Evolutionary conservation across 2,329 filamentous ascomycete species (phyloP).

Genomic region (Trichophaea hybrida): DNA sequence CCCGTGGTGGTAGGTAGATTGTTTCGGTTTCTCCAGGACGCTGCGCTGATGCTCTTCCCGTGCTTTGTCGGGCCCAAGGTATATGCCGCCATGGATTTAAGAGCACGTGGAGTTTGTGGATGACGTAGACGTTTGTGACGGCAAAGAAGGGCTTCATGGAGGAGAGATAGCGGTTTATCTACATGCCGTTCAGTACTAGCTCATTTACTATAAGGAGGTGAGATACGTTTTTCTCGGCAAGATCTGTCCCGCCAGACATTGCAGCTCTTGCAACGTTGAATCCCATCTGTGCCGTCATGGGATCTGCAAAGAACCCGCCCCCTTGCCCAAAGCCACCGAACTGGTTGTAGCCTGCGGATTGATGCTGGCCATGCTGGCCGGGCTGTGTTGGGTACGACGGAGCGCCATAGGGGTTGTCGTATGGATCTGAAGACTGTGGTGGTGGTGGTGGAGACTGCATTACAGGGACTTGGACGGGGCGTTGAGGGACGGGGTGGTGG

Average conservation of each 20-base stretch:
- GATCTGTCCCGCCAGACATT: slow-evolving; percentile 81
- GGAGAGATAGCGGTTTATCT: slow-evolving; percentile 70
- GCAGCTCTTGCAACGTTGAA: slow-evolving; percentile 88
- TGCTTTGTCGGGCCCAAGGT: slow-evolving; percentile 87
- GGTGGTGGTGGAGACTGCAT: slow-evolving; percentile 85
- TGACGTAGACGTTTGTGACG: slow-evolving; percentile 91
- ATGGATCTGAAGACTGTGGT: slow-evolving; percentile 37
- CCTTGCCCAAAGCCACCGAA: slow-evolving; percentile 41
- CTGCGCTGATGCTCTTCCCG: slow-evolving; percentile 35
- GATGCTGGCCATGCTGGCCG: slow-evolving; percentile 55
- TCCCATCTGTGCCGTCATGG: slow-evolving; percentile 73
- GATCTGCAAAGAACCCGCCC: slow-evolving; percentile 92
- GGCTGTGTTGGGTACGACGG: slow-evolving; percentile 25
- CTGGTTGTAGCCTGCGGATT: slow-evolving; percentile 40
- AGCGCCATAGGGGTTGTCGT: slow-evolving; percentile 47
- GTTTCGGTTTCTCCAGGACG: slow-evolving; percentile 46
- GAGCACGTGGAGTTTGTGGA: slow-evolving; percentile 83
- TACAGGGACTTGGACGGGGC: slow-evolving; percentile 95
- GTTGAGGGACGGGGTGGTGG: slow-evolving; percentile 49
- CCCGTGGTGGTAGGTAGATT: slow-evolving; percentile 77
- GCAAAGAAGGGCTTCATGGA: slow-evolving; percentile 99
- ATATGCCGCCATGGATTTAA: slow-evolving; percentile 96
- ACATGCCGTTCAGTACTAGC: neutral
- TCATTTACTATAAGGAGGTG: neutral
- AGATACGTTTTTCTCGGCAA: slow-evolving; percentile 84